phyloP scores from a whole-genome alignment of 1,139 yeast species.

The Saccharomyces pastorianus region DNA sequence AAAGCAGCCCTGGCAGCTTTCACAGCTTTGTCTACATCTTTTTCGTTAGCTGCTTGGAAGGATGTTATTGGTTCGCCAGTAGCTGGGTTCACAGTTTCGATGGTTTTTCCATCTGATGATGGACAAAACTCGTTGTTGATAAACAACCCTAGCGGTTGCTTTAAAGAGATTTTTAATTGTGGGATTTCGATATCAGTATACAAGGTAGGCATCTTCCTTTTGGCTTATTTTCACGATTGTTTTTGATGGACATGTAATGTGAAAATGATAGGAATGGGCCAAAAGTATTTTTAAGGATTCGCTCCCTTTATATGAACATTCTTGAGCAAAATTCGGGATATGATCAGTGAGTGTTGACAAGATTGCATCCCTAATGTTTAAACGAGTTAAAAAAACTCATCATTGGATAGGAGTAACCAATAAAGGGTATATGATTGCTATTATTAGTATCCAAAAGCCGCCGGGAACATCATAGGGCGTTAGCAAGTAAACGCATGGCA shows the following conservation, averaged over 20 bases:
- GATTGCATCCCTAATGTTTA: background rate
- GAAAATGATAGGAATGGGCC: background rate
- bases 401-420: background rate
- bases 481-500: background rate
- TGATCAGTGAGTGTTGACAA: background rate
- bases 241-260: background rate
- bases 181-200: conserved; percentile 10
- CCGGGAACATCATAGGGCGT: background rate
- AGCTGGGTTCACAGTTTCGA: conserved; percentile 56
- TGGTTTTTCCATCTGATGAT: conserved; percentile 43
- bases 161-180: conserved; percentile 10
- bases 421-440: background rate
- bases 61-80: conserved; percentile 60
- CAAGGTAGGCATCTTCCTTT: background rate
- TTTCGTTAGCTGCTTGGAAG: conserved; percentile 58
- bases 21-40: conserved; percentile 74
- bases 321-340: background rate
- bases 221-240: background rate
- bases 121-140: conserved; percentile 52
- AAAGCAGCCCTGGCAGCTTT: conserved; percentile 64
- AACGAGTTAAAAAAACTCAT: background rate
- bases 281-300: background rate
- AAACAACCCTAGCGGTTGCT: conserved; percentile 58
- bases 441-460: background rate
- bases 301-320: background rate